These are phyloP conservation scores for Colletotrichum sp. DNA, from an alignment of 2,329 filamentous ascomycete species.

Conservation along the genomic window DNA sequence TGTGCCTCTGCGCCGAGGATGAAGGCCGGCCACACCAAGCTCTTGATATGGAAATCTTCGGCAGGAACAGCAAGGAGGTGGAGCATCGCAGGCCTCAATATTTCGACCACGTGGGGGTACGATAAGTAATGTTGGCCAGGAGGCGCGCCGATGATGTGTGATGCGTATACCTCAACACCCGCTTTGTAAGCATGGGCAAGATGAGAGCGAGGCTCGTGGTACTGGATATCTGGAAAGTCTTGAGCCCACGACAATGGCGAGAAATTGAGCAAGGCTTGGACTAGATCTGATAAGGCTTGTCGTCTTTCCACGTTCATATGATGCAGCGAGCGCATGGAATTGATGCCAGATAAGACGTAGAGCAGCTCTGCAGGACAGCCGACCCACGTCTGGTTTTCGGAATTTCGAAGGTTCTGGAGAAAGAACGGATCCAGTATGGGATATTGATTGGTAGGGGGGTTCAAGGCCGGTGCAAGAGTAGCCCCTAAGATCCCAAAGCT, in stretches of 20 bases:
- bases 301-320: neutral
- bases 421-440: neutral
- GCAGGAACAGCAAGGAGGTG: neutral
- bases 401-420: neutral
- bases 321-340: neutral
- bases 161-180: constrained; percentile 7
- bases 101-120: neutral
- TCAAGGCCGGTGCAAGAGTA: neutral
- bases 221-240: neutral
- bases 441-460: neutral
- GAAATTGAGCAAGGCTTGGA: neutral
- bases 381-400: constrained; percentile 12
- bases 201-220: neutral
- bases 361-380: constrained; percentile 12
- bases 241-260: neutral
- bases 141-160: neutral
- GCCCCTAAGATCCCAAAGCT: constrained; percentile 11
- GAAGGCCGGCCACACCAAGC: constrained; percentile 13
- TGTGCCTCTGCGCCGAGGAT: constrained; percentile 3
- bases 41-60: constrained; percentile 13
- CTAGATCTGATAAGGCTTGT: neutral
- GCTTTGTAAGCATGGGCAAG: constrained; percentile 11
- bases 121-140: neutral
- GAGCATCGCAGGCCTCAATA: neutral
- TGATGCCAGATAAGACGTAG: neutral